Evolutionary conservation across 2,329 filamentous ascomycete genomes (phyloP).

Genomic region (Apiospora arundinis): DNA sequence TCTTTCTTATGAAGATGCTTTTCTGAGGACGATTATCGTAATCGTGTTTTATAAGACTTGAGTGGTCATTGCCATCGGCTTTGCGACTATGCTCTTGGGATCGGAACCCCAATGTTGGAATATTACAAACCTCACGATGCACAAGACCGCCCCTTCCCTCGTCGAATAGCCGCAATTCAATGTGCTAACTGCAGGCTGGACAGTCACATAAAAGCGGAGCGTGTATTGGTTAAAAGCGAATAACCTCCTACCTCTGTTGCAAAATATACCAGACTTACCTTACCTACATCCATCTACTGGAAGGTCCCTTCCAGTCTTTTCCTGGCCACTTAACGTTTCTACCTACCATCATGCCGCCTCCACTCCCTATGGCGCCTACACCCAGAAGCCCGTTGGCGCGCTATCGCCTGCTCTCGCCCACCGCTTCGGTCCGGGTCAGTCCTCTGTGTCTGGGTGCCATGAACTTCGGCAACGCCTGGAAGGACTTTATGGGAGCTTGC

Average conservation of each 20-base stretch:
- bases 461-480: slow-evolving; percentile 64
- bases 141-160: neutral
- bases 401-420: slow-evolving; percentile 71
- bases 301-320: neutral
- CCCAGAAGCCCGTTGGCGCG: slow-evolving; percentile 67
- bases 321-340: no score
- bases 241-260: neutral
- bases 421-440: slow-evolving; percentile 70
- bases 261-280: neutral
- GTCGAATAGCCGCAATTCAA: no score
- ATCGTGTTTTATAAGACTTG: no score
- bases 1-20: neutral
- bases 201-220: neutral
- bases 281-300: neutral
- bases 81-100: neutral
- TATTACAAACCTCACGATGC: neutral
- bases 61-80: neutral
- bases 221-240: neutral
- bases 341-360: neutral
- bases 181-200: neutral
- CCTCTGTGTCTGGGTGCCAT: slow-evolving; percentile 68
- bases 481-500: slow-evolving; percentile 66
- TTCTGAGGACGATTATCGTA: neutral
- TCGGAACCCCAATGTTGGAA: neutral
- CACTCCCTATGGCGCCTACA: slow-evolving; percentile 45